Base-by-base conservation (phyloP, 768 basidiomycete species). In the Boletellus ananas region DNA sequence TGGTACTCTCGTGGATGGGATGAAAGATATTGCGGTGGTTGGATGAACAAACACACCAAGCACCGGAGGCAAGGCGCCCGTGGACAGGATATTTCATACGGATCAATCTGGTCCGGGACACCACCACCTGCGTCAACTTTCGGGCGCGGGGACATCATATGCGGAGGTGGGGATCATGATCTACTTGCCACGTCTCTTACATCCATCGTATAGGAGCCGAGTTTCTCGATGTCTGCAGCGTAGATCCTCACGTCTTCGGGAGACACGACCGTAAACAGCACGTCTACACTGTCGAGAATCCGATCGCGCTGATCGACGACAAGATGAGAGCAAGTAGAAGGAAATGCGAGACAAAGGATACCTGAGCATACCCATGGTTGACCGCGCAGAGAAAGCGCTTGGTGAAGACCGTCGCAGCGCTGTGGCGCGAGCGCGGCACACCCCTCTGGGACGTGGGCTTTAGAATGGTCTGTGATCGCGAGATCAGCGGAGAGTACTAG, bases 21-120 rank as follows among this genome's bases (percentile, higher is more conserved):
- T 77, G 70, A 7, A 84, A 58, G 23, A 8, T 83, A 20, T 77
- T 70, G 43, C 72, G 68, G 55, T 84, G 81, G 39, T 76, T 80
- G 55, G 78, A 73, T 35, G 68, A 21, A 72, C 70, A 51, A 83
- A 83, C 0, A 62, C 71, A 21, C 74, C 70, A 18, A 84, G 71
- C 52, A 82, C 79, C 0, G 74, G 75, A 79, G 77, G 3, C 74
- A 69, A 33, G 84, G 47, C 0, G 70, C 67, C 34, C 62, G 62
- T 0, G 83, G 83, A 53, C 83, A 81, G 35, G 65, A 57, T 70
- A 72, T 46, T 71, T 72, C 79, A 56, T 85, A 85, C 34, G 79
- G 73, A 25, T 25, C 23, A 25, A 25, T 25, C 23, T 25, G 80
- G 58, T 86, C 84, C n/a, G 60, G 72, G 27, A 85, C 76, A 5